Base-by-base conservation (phyloP, 2,329 filamentous ascomycete species). In the Amphichorda felina region DNA sequence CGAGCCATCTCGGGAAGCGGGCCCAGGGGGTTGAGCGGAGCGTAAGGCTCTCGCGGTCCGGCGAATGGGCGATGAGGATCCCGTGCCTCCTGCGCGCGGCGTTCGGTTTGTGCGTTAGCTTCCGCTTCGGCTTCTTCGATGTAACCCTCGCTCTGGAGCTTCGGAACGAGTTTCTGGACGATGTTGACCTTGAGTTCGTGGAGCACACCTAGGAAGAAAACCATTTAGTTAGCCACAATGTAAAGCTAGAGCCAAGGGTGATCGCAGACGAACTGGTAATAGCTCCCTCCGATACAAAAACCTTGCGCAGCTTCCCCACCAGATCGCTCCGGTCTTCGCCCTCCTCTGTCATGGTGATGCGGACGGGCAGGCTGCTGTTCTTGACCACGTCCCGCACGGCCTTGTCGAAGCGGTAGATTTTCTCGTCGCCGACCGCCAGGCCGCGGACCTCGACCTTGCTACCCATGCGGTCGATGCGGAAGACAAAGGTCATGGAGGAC, bases 371-470 rank as follows among this genome's bases (percentile, higher is more conserved):
- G 5, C 57, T 56, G 1, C 64, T 55, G 0, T 71, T 63, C 1
- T 78, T 81, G 40, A 94, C 65, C 50, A 82, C 87, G 50, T 96
- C 87, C 44, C 77, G 75, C 4, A 55, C 43, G 3, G 69, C 68
- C 37, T 93, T 54, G 44, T 95, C 87, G 49, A 91, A 79, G 29
- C 79, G 77, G 38, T 78, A 70, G 35, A 88, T 91, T 45, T 76
- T 79, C 50, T 95, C 87, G 50, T 88, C 82, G 18, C 82, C 83
- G 13, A 88, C 57, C 2, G 75, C 86, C 28, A 94, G 66, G 4
- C 80, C 88, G 47, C 86, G 76, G 27, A 95, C 68, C 41, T 94
- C 79, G n/a, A 82, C 80, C 51, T 89, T 94, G 47, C 70, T 70
- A 30, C 88, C 87, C 47, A 95, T 70, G 36, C 86, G 75, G 54